Evolutionary conservation across 805 yeast species (phyloP), one percentile per base, ranked within the genome.

Genomic region (Ogataea zsoltii): DNA sequence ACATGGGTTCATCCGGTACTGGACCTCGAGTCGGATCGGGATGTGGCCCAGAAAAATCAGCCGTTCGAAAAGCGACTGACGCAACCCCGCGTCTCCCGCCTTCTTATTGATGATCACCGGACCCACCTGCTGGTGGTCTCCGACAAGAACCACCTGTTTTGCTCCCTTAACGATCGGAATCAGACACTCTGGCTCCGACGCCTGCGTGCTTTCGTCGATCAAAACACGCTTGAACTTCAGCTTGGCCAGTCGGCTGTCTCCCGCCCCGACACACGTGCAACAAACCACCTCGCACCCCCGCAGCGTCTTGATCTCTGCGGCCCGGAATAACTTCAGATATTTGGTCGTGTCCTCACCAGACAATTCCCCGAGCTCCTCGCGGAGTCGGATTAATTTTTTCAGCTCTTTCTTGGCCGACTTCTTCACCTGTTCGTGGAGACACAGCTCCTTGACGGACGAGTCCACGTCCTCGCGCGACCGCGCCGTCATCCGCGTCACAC

Each of bases 61-160:
- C 55, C 98, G 77, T 66, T 92, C 97, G 65, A 91, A 91, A 42
- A 91, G 69, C 1, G 97, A 89, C 61, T 88, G 96, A 48, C 77
- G 78, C 45, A 92, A 74, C 18, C 97, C 97, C 0, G 96, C 96
- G 50, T 83, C 83, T 14, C 85, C 89, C 2, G 96, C 96, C 55
- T 77, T 76, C 56, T 80, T 79, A 55, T 88, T 89, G 45, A 88
- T 66, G 39, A 92, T 85, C 18, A 90, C 95, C 0, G 98, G 97
- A 1, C 97, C 97, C 53, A 91, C 72, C 70, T 91, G 98, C 68
- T 89, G 92, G 67, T 92, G 97, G 65, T 91, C 98, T 60, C 98
- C 98, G 33, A 68, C 97, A 28, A 91, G 69, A 37, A 91, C 79
- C 6, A 90, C 88, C 62, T 91, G 97, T 60, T 85, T 85, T 37